A percentile compares a stretch with the other conserved stretches of the same genome.
Conservation (phyloP, 2,329 filamentous ascomycete species). For the Fusarium aywerte region DNA sequence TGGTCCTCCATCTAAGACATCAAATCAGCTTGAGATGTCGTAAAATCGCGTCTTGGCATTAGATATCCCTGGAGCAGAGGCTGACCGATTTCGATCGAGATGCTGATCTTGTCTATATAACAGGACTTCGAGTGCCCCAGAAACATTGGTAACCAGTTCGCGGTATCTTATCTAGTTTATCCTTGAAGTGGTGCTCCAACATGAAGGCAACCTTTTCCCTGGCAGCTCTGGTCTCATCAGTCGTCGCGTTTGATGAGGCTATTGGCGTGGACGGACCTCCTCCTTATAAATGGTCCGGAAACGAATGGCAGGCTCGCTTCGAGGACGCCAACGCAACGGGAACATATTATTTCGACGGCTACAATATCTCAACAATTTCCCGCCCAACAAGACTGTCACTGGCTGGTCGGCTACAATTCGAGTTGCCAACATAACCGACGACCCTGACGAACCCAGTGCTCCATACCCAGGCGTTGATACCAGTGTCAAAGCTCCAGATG, state of each 20-base stretch:
- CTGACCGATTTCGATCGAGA: not conserved
- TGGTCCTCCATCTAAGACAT: not conserved
- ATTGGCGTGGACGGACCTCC: not conserved
- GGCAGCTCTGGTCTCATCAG: not conserved
- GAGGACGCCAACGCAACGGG: slow-evolving; percentile 21
- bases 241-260: slow-evolving; percentile 2
- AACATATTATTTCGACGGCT: slow-evolving; percentile 13
- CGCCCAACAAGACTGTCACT: slow-evolving; percentile 11
- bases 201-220: not conserved
- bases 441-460: slow-evolving; percentile 5
- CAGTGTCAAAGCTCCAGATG: slow-evolving; percentile 19
- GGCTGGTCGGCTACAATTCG: slow-evolving; percentile 18
- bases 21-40: not conserved
- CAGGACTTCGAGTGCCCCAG: not conserved
- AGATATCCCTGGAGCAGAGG: not conserved
- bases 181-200: not conserved
- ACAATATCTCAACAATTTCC: slow-evolving; percentile 12
- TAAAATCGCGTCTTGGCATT: not conserved
- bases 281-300: not conserved
- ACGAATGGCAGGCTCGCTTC: slow-evolving; percentile 17
- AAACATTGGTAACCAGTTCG: not conserved
- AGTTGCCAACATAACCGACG: slow-evolving; percentile 23
- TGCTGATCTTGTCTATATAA: not conserved
- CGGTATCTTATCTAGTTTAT: not conserved
- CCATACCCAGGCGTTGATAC: slow-evolving; percentile 17